Base-by-base conservation (phyloP, 2,329 filamentous ascomycete genomes). In the Chaetothyriales sp. region DNA sequence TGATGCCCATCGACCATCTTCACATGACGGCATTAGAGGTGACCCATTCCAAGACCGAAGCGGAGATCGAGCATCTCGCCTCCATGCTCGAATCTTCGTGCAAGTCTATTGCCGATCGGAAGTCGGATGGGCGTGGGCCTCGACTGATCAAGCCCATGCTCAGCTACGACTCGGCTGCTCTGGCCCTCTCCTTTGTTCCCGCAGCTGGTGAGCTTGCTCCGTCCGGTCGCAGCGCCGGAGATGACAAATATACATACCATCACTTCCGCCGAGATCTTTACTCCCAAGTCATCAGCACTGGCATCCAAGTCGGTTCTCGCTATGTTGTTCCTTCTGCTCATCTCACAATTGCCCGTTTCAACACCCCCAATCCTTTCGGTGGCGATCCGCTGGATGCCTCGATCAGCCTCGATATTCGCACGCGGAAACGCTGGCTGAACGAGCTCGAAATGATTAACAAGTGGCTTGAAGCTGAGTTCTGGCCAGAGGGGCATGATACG, bases 291-390 rank as follows among this genome's bases (percentile, higher is more conserved):
- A 70, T 73, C 46, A 70, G 70, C 2, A 75, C 80, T 0, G 86
- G 85, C 1, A 72, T 90, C n/a, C 69, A 76, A 15, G 76, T 95
- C 33, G 83, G 76, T 19, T 86, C 85, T 49, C 76, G 90, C 52
- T 97, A 95, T 65, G 82, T 89, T 20, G 87, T 94, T 1, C 89
- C 89, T 1, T 90, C 85, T 46, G 88, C 87, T 15, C 90, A 97
- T 70, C 77, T 95, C 63, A 95, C 90, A 0, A 77, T 97, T 52
- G 89, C 79, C 0, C 76, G 90, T 2, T 95, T 92, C 65, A 76
- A 95, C 44, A 76, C 74, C 8, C 76, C 80, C 43, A 70, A 74
- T 10, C 86, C 89, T 44, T 71, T 75, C 53, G 50, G 58, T 43
- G 65, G 65, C 1, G 57, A 61, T 4, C 61, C 75, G 40, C 75